phyloP scores from a whole-genome alignment of 2,329 filamentous ascomycete species.

The Epichloe uncinata region DNA sequence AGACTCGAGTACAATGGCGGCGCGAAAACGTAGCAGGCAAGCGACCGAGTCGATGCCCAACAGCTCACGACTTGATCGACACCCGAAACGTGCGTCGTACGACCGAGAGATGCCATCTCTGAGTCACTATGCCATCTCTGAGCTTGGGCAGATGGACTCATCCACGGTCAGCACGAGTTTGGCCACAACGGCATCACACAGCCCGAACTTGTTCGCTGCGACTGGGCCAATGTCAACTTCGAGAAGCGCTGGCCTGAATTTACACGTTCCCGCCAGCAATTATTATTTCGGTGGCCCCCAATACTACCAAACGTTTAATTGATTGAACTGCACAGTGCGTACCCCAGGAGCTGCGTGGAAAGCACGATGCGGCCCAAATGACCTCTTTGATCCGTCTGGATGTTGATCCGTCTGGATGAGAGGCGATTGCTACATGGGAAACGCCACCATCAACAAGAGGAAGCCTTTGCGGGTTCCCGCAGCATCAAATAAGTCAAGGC shows the following conservation, averaged over 20 bases:
- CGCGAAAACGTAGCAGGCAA: slow-evolving; percentile 29
- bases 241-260: slow-evolving; percentile 6
- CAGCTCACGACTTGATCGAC: slow-evolving; percentile 7
- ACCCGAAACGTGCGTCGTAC: slow-evolving; percentile 11
- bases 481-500: slow-evolving; percentile 13
- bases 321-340: too few relatives aligned
- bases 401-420: background rate
- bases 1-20: slow-evolving; percentile 51
- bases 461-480: slow-evolving; percentile 4
- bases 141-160: slow-evolving; percentile 8
- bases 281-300: slow-evolving; percentile 10
- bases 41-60: slow-evolving; percentile 7
- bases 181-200: slow-evolving; percentile 5
- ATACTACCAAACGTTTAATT: slow-evolving; percentile 5
- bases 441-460: background rate
- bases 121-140: slow-evolving; percentile 8
- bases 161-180: slow-evolving; percentile 3
- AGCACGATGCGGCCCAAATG: background rate
- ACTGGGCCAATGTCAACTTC: slow-evolving; percentile 8
- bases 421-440: background rate
- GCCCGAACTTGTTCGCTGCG: slow-evolving; percentile 3
- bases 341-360: too few relatives aligned
- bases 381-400: background rate
- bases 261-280: slow-evolving; percentile 8
- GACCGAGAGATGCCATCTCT: slow-evolving; percentile 9